Evolutionary conservation across 345 rosid genomes (phyloP).

Genomic region (Eucalyptus coolabah): DNA sequence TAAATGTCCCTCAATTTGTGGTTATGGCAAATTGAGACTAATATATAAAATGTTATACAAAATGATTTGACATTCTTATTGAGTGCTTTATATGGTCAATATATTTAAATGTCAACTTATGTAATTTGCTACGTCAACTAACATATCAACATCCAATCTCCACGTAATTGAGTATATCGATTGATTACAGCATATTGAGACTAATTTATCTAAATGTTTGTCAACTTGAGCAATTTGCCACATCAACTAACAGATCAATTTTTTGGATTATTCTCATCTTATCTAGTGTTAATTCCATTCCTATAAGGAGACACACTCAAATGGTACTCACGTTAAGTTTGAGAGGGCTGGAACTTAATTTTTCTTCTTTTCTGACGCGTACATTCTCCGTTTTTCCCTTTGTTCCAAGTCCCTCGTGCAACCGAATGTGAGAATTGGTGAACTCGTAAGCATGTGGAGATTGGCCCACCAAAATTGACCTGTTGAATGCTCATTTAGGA

Average conservation of each 20-base stretch:
- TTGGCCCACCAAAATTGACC: background rate
- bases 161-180: background rate
- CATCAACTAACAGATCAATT: background rate
- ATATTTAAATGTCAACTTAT: background rate
- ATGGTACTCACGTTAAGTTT: background rate
- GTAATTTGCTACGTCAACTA: background rate
- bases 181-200: background rate
- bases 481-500: background rate
- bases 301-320: background rate
- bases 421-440: background rate
- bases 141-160: background rate
- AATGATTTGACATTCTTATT: background rate
- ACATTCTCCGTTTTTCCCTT: background rate
- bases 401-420: background rate
- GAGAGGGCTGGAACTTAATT: background rate
- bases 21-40: background rate
- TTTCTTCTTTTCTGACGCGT: background rate
- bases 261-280: background rate
- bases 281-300: background rate
- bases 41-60: background rate
- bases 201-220: background rate
- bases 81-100: background rate
- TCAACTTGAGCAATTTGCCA: background rate
- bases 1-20: background rate
- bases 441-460: background rate